Percentiles rank a stretch among this genome's conserved stretches.
phyloP scores from a whole-genome alignment of 202 grass and related monocot species.

The Saccharum hybrid region DNA sequence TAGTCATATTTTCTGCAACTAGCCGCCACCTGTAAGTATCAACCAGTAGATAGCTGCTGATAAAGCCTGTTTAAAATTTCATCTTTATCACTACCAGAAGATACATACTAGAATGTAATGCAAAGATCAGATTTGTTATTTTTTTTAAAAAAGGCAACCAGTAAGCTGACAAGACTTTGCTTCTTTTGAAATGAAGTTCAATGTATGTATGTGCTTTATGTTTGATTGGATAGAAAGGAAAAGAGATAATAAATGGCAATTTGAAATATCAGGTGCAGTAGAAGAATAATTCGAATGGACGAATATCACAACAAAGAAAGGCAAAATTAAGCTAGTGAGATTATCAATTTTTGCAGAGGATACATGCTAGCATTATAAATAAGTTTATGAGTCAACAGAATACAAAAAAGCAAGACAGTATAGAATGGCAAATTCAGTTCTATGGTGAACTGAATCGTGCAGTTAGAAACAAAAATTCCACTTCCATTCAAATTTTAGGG shows the following conservation, averaged over 20 bases:
- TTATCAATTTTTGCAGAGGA: not conserved
- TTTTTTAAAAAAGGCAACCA: not conserved
- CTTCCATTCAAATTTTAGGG: not conserved
- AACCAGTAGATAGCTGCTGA: constrained; percentile 99
- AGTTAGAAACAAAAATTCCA: not conserved
- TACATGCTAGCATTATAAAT: not conserved
- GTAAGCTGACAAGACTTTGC: not conserved
- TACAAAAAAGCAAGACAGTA: not conserved
- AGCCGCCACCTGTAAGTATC: constrained; percentile 91
- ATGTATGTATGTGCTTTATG: not conserved
- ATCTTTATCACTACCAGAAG: constrained; percentile 69
- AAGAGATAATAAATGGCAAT: not conserved
- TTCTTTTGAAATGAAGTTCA: not conserved
- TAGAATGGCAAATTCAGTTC: not conserved
- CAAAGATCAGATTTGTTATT: not conserved
- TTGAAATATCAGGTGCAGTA: not conserved
- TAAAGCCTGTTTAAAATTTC: constrained; percentile 95
- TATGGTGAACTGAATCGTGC: not conserved
- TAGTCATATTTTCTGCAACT: constrained; percentile 59
- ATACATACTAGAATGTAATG: constrained; percentile 36
- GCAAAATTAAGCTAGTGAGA: not conserved
- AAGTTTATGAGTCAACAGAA: not conserved
- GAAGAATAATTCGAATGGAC: not conserved
- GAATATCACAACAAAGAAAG: not conserved
- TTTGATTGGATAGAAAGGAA: not conserved